A percentile compares a stretch with the other conserved stretches of the same genome.
These are phyloP conservation scores for Byssoonygena ceratinophila DNA, from an alignment of 2,329 filamentous ascomycete genomes.

Conservation along the genomic window DNA sequence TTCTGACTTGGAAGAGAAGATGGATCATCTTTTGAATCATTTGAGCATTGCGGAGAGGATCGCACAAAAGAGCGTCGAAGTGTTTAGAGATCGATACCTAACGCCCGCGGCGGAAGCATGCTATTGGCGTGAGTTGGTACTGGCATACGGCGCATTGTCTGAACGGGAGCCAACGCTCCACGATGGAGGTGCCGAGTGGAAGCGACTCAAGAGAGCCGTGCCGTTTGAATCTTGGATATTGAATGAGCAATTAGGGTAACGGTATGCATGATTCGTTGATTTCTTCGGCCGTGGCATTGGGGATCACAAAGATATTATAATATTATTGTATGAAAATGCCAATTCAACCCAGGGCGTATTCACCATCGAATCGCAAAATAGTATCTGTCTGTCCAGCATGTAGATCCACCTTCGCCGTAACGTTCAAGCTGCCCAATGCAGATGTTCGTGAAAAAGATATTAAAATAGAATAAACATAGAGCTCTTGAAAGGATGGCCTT, in stretches of 20 bases:
- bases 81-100: constrained; percentile 45
- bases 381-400: background rate
- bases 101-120: constrained; percentile 47
- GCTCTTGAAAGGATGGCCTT: background rate
- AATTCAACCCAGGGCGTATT: background rate
- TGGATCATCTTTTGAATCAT: constrained; percentile 37
- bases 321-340: background rate
- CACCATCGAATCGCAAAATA: background rate
- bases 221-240: constrained; percentile 36
- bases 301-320: background rate
- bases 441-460: background rate
- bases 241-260: constrained; percentile 8
- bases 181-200: constrained; percentile 22
- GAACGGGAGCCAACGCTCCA: constrained; percentile 35
- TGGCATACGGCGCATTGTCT: constrained; percentile 29
- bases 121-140: constrained; percentile 44
- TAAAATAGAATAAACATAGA: background rate
- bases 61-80: constrained; percentile 39
- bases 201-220: constrained; percentile 25
- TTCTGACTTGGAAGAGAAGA: constrained; percentile 43
- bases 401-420: background rate
- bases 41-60: constrained; percentile 39
- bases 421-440: background rate
- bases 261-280: background rate
- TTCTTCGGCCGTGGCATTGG: background rate